Percentiles rank a stretch among this genome's conserved stretches.
These are phyloP conservation scores for Fonsecaea multimorphosa DNA, from an alignment of 2,329 filamentous ascomycete species.

Conservation along the genomic window DNA sequence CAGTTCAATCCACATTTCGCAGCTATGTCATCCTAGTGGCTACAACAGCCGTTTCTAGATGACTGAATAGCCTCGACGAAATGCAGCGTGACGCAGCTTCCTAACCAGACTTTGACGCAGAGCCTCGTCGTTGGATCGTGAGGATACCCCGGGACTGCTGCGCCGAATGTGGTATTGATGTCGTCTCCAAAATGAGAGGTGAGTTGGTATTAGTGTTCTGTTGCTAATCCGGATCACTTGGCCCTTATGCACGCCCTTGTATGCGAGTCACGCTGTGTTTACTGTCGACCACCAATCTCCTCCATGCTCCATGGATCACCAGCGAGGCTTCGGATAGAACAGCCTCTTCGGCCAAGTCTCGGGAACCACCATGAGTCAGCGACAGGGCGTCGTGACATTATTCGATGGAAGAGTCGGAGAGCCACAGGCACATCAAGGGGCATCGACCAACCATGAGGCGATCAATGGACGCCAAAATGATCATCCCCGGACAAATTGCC, in stretches of 20 bases:
- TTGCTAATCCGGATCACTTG: neutral
- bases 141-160: neutral
- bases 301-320: neutral
- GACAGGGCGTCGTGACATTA: neutral
- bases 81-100: neutral
- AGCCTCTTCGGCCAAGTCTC: neutral
- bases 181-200: neutral
- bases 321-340: neutral
- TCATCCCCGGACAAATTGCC: slow-evolving; percentile 21
- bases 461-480: slow-evolving; percentile 9
- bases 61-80: no score
- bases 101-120: neutral
- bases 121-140: neutral
- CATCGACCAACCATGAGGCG: neutral
- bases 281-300: neutral
- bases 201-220: neutral
- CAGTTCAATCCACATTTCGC: no score
- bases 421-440: neutral
- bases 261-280: neutral
- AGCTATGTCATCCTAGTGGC: no score
- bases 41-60: no score
- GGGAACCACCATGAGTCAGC: neutral
- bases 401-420: slow-evolving; percentile 1
- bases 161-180: neutral
- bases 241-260: neutral